Conservation (phyloP, 2,329 filamentous ascomycete species). For the Fusarium solani-melongenae region DNA sequence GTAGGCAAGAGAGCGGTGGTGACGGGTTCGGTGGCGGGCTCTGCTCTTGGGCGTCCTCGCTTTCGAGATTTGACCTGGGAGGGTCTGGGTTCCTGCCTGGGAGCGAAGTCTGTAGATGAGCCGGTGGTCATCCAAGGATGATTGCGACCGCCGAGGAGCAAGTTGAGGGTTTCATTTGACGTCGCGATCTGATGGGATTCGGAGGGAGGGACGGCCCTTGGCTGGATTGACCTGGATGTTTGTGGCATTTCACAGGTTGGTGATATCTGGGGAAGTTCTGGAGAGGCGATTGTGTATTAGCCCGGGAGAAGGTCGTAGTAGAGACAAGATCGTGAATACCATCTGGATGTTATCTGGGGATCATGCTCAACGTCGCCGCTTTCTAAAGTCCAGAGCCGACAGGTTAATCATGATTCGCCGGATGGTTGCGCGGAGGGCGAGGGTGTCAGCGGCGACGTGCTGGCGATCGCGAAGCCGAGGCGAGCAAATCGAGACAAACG, state of each 20-base stretch:
- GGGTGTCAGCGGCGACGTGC: conserved; percentile 5
- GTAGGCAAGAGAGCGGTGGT: conserved; percentile 8
- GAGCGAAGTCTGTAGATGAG: conserved; percentile 11
- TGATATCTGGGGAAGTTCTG: conserved; percentile 13
- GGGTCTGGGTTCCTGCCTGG: conserved; percentile 14
- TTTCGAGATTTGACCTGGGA: conserved; percentile 33
- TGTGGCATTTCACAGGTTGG: conserved; percentile 41
- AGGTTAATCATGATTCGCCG: conserved; percentile 36
- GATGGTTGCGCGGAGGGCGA: conserved; percentile 5
- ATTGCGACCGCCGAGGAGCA: conserved; percentile 51
- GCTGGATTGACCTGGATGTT: conserved; percentile 27
- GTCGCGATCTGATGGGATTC: conserved; percentile 48
- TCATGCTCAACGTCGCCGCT: conserved; percentile 41
- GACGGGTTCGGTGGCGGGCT: neutral
- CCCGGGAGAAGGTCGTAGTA: neutral
- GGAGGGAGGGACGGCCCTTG: conserved; percentile 25
- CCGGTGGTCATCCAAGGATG: conserved; percentile 45
- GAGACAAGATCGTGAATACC: conserved; percentile 14
- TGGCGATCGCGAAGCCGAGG: conserved; percentile 1
- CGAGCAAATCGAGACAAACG: neutral
- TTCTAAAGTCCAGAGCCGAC: conserved; percentile 35
- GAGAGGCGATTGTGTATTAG: conserved; percentile 12
- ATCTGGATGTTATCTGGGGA: conserved; percentile 27
- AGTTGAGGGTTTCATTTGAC: conserved; percentile 55
- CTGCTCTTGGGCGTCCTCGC: conserved; percentile 30